A percentile compares a stretch with the other conserved stretches of the same genome.
These are phyloP conservation scores for Penicillium coffeae DNA, from an alignment of 495 filamentous ascomycete species.

Conservation along the genomic window DNA sequence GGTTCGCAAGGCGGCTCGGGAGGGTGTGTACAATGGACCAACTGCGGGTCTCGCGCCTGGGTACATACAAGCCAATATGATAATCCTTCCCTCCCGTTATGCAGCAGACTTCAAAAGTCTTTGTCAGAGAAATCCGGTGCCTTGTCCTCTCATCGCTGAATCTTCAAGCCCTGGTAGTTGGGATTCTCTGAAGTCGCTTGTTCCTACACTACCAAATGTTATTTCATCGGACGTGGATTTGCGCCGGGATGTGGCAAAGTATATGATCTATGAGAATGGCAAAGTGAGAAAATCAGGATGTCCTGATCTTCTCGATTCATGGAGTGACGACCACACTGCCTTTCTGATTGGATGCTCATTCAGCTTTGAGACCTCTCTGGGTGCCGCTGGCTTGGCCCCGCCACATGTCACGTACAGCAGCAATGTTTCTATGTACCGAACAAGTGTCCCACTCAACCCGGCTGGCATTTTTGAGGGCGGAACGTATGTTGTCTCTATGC, in stretches of 20 bases:
- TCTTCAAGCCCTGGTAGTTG: constrained; percentile 17
- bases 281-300: constrained; percentile 14
- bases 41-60: constrained; percentile 49
- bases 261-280: constrained; percentile 47
- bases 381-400: constrained; percentile 38
- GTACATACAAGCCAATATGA: constrained; percentile 55
- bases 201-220: too few relatives aligned
- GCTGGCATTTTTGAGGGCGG: constrained; percentile 50
- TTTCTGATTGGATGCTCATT: constrained; percentile 59
- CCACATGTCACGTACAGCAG: constrained; percentile 35
- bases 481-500: constrained; percentile 53
- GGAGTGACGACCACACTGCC: constrained; percentile 48
- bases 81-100: constrained; percentile 49
- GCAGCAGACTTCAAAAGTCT: constrained; percentile 49
- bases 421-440: constrained; percentile 53
- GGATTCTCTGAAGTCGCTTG: constrained; percentile 12
- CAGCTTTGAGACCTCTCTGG: constrained; percentile 51
- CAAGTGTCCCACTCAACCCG: constrained; percentile 42
- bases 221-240: constrained; percentile 40
- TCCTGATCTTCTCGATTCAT: constrained; percentile 42
- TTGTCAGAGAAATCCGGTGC: constrained; percentile 54
- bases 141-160: constrained; percentile 51
- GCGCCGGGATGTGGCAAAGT: constrained; percentile 49
- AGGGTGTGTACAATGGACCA: too few relatives aligned
- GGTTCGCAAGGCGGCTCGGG: too few relatives aligned